phyloP scores from a whole-genome alignment of 2,329 filamentous ascomycete genomes.

The Amauroascus niger region DNA sequence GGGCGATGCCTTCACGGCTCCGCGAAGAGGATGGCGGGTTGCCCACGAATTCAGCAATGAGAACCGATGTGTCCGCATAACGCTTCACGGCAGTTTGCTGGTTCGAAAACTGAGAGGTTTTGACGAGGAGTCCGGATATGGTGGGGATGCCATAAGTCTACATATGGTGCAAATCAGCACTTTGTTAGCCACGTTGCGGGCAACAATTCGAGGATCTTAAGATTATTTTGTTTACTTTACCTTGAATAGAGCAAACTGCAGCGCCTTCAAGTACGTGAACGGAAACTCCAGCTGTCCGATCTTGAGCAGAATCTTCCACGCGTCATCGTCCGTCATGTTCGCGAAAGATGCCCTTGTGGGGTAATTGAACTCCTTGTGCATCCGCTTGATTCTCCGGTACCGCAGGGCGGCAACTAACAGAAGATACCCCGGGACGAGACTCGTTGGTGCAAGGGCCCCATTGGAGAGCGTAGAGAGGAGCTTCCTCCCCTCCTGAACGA shows the following conservation, averaged over 20 bases:
- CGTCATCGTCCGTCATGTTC: slow-evolving; percentile 48
- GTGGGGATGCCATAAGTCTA: slow-evolving; percentile 49
- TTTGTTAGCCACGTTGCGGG: background rate
- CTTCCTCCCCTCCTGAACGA: background rate
- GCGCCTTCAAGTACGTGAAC: slow-evolving; percentile 40
- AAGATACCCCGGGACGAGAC: slow-evolving; percentile 23
- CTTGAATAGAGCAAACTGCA: slow-evolving; percentile 52
- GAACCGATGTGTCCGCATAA: slow-evolving; percentile 39
- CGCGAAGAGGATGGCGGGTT: slow-evolving; percentile 39
- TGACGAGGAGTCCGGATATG: slow-evolving; percentile 39
- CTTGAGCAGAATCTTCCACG: slow-evolving; percentile 41
- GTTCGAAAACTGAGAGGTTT: slow-evolving; percentile 38
- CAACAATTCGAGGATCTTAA: too few relatives aligned
- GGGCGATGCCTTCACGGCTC: slow-evolving; percentile 45
- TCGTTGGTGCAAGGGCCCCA: background rate
- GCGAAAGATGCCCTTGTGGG: slow-evolving; percentile 38
- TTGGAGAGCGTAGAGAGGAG: background rate
- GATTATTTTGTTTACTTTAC: slow-evolving; percentile 29
- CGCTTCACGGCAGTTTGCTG: slow-evolving; percentile 38
- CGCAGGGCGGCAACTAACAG: slow-evolving; percentile 30
- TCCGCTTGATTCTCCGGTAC: slow-evolving; percentile 30
- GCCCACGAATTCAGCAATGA: slow-evolving; percentile 39
- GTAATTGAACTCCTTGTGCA: slow-evolving; percentile 38
- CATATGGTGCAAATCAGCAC: background rate
- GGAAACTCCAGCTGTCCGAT: slow-evolving; percentile 49